Evolutionary conservation across 2,329 filamentous ascomycete species (phyloP).

Genomic region (Colletotrichum viniferum): DNA sequence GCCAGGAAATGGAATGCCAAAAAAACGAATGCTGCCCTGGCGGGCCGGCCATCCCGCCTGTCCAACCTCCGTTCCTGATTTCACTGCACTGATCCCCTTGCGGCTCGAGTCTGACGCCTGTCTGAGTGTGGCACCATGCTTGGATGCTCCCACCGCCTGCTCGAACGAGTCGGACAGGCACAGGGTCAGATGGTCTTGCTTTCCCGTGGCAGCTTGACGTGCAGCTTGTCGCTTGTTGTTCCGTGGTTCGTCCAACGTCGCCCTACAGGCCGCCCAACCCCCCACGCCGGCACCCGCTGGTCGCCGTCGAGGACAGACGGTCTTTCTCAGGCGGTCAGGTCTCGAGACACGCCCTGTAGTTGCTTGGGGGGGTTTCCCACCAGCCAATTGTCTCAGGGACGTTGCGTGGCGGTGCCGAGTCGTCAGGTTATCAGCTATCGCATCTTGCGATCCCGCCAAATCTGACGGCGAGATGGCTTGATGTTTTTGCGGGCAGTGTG

Average conservation of each 20-base stretch:
- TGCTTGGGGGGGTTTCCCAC: background rate
- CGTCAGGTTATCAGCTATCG: slow-evolving; percentile 8
- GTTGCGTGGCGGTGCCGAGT: slow-evolving; percentile 3
- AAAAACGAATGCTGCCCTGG: background rate
- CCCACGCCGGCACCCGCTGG: slow-evolving; percentile 2
- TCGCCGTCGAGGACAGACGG: background rate
- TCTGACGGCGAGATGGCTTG: slow-evolving; percentile 13
- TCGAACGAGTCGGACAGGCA: background rate
- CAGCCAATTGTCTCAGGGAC: background rate
- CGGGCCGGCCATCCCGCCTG: slow-evolving; percentile 7
- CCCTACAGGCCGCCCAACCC: background rate
- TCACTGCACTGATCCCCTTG: slow-evolving; percentile 8
- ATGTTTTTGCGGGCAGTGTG: slow-evolving; percentile 2
- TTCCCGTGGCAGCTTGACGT: background rate
- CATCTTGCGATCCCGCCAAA: slow-evolving; percentile 12
- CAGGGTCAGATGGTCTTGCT: background rate
- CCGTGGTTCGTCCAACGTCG: background rate
- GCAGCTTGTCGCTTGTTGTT: background rate
- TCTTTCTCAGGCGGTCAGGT: background rate
- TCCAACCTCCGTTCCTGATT: slow-evolving; percentile 12
- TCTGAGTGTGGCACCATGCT: slow-evolving; percentile 15
- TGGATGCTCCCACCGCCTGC: slow-evolving; percentile 13
- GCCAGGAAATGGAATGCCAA: background rate
- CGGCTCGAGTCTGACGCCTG: slow-evolving; percentile 3
- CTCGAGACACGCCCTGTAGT: background rate